Percentiles rank a stretch among this genome's conserved stretches.
phyloP scores from a whole-genome alignment of 164 flowering plant genomes.

The Protea cynaroides region DNA sequence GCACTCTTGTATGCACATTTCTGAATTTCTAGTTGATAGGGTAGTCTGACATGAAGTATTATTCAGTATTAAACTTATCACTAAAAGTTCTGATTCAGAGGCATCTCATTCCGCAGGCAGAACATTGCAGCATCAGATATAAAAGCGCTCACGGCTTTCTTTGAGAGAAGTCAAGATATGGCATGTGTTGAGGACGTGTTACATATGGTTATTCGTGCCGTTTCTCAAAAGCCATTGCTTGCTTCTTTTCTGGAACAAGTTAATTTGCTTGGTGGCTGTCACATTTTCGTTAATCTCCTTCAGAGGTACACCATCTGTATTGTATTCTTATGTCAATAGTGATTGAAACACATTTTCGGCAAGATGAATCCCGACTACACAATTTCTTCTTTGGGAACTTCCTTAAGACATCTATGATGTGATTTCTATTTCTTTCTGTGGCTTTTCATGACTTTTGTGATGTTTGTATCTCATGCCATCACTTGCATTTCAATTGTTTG shows the following conservation, averaged over 20 bases:
- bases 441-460: too few relatives aligned
- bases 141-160: conserved; percentile 78
- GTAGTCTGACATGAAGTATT: neutral
- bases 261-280: conserved; percentile 77
- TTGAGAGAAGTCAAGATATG: conserved; percentile 85
- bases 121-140: conserved; percentile 65
- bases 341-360: too few relatives aligned
- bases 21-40: conserved; percentile 3
- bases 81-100: neutral
- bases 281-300: conserved; percentile 87
- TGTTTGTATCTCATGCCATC: too few relatives aligned
- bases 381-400: too few relatives aligned
- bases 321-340: conserved; percentile 3
- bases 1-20: neutral
- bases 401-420: too few relatives aligned
- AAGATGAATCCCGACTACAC: too few relatives aligned
- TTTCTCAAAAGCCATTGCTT: conserved; percentile 73
- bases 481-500: too few relatives aligned
- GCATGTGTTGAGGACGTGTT: conserved; percentile 89
- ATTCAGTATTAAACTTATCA: neutral
- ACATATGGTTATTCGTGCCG: conserved; percentile 88
- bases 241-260: conserved; percentile 88
- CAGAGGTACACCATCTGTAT: conserved; percentile 48
- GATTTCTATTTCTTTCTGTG: too few relatives aligned
- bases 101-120: conserved; percentile 58